These are phyloP conservation scores for Gastrolobium villosum DNA, from an alignment of 306 rosid species.

Conservation along the genomic window DNA sequence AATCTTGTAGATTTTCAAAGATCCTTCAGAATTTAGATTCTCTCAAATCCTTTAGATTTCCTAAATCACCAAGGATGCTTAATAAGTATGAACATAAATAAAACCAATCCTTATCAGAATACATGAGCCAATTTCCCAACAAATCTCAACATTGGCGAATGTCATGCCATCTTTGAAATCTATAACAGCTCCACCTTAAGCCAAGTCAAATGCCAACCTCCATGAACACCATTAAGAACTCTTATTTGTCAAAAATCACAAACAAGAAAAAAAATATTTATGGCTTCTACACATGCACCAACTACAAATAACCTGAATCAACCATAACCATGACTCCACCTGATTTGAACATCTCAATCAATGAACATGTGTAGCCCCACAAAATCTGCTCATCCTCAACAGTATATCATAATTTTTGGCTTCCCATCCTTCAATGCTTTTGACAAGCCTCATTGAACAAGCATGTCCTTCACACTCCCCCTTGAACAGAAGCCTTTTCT, in stretches of 20 bases:
- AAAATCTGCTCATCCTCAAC: not conserved
- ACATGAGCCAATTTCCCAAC: not conserved
- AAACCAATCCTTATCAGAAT: not conserved
- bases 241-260: not conserved
- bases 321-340: not conserved
- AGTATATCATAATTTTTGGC: not conserved
- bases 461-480: too few species aligned
- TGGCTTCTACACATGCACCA: not conserved
- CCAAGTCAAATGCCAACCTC: not conserved
- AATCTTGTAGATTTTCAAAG: not conserved
- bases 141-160: not conserved
- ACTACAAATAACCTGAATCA: not conserved
- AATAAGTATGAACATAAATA: not conserved
- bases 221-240: not conserved
- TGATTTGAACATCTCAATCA: not conserved
- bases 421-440: not conserved
- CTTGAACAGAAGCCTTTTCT: not conserved
- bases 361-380: not conserved
- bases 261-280: not conserved
- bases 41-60: conserved; percentile 2
- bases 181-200: not conserved
- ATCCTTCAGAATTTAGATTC: not conserved
- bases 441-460: not conserved
- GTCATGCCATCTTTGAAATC: not conserved
- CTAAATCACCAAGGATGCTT: conserved; percentile 23